Percentiles rank a stretch among this genome's conserved stretches.
These are phyloP conservation scores for Fusarium verrucosum DNA, from an alignment of 2,329 filamentous ascomycete genomes.

Conservation along the genomic window DNA sequence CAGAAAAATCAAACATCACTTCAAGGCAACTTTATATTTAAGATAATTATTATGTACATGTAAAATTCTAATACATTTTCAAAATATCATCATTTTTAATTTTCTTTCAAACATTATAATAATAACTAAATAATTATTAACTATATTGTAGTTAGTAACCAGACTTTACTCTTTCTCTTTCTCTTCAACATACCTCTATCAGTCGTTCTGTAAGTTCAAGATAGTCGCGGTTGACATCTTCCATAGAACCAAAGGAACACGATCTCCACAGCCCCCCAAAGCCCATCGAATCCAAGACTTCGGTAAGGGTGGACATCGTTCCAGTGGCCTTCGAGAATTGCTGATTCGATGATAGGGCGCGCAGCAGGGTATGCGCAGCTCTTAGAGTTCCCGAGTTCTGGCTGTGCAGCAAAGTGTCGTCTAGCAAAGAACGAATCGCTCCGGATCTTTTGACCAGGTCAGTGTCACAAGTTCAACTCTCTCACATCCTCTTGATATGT, in stretches of 20 bases:
- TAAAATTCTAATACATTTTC: too few species aligned
- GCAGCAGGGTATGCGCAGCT: slow-evolving; percentile 68
- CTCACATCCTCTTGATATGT: too few species aligned
- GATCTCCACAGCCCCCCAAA: slow-evolving; percentile 71
- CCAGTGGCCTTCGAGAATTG: slow-evolving; percentile 61
- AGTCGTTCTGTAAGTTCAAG: slow-evolving; percentile 67
- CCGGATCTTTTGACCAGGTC: slow-evolving; percentile 56
- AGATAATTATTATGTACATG: too few species aligned
- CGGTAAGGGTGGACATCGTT: slow-evolving; percentile 59
- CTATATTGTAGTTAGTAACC: not conserved
- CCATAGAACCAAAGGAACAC: slow-evolving; percentile 60
- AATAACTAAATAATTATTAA: too few species aligned
- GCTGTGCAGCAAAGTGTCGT: slow-evolving; percentile 69
- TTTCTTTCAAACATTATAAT: too few species aligned
- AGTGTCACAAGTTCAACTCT: not conserved
- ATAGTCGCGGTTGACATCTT: slow-evolving; percentile 45
- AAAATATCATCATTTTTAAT: too few species aligned
- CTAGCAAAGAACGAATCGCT: slow-evolving; percentile 66
- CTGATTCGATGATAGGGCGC: slow-evolving; percentile 64
- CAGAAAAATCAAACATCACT: too few species aligned
- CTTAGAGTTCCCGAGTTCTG: slow-evolving; percentile 69
- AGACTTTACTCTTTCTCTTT: rapidly evolving
- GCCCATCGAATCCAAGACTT: slow-evolving; percentile 67
- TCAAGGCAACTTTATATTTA: too few species aligned
- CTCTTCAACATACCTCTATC: slow-evolving; percentile 61